Base-by-base conservation (phyloP, 345 rosid genomes). In the Boechera retrofracta region DNA sequence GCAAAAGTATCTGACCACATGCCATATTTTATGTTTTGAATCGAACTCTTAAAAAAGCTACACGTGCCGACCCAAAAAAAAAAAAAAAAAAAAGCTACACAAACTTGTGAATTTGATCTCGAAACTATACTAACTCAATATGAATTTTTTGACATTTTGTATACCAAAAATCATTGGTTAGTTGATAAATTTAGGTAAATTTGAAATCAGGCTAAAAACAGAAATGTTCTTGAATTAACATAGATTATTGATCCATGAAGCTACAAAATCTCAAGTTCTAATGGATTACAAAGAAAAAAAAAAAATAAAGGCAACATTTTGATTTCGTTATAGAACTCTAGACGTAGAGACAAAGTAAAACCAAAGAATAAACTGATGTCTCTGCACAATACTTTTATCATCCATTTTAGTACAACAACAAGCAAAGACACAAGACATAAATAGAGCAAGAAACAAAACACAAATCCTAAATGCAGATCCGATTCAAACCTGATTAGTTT, bases 371-470 rank as follows among this genome's bases (percentile, higher is more conserved):
- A 75, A 48, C 68, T 32, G 54, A 56, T 47, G 77, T 71, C 67
- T 64, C 81, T 72, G 73, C 77, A 72, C 77, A 77, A 56, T 13
- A 65, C 38, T 57, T 64, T 15, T 58, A 57, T 77, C 73, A 71
- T 48, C 77, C 77, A 48, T 65, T 77, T 78, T 78, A 78, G 69
- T 72, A 78, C 77, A 72, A 72, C 77, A 77, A 77, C 73, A 72
- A 49, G 68, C 69, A 78, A 72, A 78, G 77, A 68, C 71, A 42
- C 70, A 33, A 16, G 44, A 58, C 72, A 71, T 71, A 47, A 58
- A 72, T 31, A 58, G 41, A 21, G 49, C 63, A 58, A 44, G 59
- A 45, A 35, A 62, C 70, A 65, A 5, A 72, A 41, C 54, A 58
- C 55, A 71, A 64, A 10, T 52, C 70, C 69, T 61, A 69, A 58